These are phyloP conservation scores for Termitomyces sp. DNA, from an alignment of 768 basidiomycete species.

Conservation along the genomic window DNA sequence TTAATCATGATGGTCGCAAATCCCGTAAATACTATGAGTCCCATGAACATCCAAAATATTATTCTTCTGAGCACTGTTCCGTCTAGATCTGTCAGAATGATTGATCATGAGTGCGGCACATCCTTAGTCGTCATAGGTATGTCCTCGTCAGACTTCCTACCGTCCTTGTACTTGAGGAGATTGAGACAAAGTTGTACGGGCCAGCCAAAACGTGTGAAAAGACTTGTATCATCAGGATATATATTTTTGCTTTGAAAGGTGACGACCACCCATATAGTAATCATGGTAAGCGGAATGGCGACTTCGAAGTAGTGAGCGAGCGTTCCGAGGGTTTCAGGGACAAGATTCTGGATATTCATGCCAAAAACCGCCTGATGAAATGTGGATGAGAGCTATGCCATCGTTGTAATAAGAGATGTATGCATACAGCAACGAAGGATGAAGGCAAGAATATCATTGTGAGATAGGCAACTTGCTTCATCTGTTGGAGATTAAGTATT, in stretches of 20 bases:
- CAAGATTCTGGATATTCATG: slow-evolving; percentile 51
- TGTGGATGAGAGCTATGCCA: neutral
- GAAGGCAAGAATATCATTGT: slow-evolving; percentile 60
- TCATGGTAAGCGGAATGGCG: slow-evolving; percentile 40
- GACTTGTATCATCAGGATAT: slow-evolving; percentile 19
- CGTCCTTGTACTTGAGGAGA: neutral
- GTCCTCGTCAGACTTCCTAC: neutral
- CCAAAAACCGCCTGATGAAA: slow-evolving; percentile 45
- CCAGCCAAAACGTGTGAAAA: slow-evolving; percentile 31
- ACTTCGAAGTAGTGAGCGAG: slow-evolving; percentile 34
- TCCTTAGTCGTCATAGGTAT: slow-evolving; percentile 6
- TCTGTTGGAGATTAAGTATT: slow-evolving; percentile 20
- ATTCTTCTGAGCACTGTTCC: neutral
- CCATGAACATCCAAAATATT: neutral
- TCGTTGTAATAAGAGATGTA: no score
- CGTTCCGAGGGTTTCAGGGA: slow-evolving; percentile 27
- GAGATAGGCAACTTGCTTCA: slow-evolving; percentile 57
- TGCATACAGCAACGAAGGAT: slow-evolving; percentile 41
- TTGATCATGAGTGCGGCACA: neutral
- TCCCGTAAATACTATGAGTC: neutral
- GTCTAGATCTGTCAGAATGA: neutral
- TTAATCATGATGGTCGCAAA: neutral
- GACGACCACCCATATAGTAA: slow-evolving; percentile 50
- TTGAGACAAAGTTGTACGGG: slow-evolving; percentile 22
- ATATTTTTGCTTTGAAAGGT: slow-evolving; percentile 44